Base-by-base conservation (phyloP, 768 basidiomycete genomes). In the Saitozyma podzolica region DNA sequence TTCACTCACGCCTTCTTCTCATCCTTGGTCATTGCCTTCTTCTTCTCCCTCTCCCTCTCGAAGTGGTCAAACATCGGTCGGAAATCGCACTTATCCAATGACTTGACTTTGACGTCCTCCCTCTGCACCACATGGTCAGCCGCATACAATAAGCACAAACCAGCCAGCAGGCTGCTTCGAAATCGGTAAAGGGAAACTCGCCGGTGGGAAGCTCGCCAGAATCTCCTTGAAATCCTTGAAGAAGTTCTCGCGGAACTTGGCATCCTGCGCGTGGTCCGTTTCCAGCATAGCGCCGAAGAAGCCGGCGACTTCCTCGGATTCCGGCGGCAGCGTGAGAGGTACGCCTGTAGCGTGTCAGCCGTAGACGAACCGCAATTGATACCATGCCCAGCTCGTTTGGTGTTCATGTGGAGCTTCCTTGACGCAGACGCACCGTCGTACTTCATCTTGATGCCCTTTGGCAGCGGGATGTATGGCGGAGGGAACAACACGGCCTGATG, bases 401-500 rank as follows among this genome's bases (percentile, higher is more conserved):
- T 29, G 54, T 58, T 20, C 48, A 6, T 5, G 29, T 29, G 29
- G 29, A 29, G 29, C 29, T 29, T 29, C 29, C 29, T 29, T 5
- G 29, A 29, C 29, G 29, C 2, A 17, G 64, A 79, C 85, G 59
- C 76, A 92, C 95, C 94, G 68, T 94, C 86, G 78, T 99, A 99
- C 74, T 87, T 88, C 92, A 99, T 91, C 83, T 90, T 95, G 78
- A 96, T 86, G 73, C 86, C 73, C 8, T 83, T 80, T 1, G 96
- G 92, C 58, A 96, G 82, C 8, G 89, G 85, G 72, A 91, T 88
- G 77, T 99, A 99, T 3, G 93, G 88, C 54, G 92, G 92, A 64
- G 96, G 96, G 81, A 99, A 99, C 66, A 93, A 84, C 45, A 99
- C 93, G 54, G 94, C 96, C 68, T 85, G 87, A 80, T 99, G 96